A percentile compares a stretch with the other conserved stretches of the same genome.
These are phyloP conservation scores for Mesembryanthemum crystallinum DNA, from an alignment of 148 eudicot genomes.

Conservation along the genomic window DNA sequence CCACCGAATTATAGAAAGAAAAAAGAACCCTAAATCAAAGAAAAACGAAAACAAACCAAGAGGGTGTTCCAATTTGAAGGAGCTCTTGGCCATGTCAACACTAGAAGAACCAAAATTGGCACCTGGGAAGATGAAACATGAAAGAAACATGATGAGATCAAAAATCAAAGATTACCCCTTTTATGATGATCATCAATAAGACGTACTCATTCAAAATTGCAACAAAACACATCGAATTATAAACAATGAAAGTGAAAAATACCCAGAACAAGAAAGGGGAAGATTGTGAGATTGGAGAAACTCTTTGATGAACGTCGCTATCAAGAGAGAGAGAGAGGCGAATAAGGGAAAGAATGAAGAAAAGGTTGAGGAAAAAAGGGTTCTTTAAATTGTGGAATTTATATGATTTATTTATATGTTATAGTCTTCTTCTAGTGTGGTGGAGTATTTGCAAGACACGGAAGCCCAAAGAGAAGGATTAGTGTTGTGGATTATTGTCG, in stretches of 20 bases:
- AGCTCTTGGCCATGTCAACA: conserved; percentile 28
- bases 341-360: not conserved
- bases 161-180: not conserved
- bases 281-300: not conserved
- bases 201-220: not conserved
- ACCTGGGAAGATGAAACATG: not conserved
- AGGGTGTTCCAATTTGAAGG: conserved; percentile 42
- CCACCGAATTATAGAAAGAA: not conserved
- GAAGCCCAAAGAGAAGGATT: no score
- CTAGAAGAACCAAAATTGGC: not conserved
- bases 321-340: not conserved
- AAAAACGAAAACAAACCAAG: conserved; percentile 29
- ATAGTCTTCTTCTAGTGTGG: no score
- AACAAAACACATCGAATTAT: not conserved
- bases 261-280: conserved; percentile 9
- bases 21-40: not conserved
- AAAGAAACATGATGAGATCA: conserved; percentile 1
- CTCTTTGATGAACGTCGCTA: not conserved
- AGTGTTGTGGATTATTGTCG: not conserved
- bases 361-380: not conserved
- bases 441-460: no score
- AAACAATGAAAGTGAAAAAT: not conserved
- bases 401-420: not conserved
- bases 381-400: not conserved
- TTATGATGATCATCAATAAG: not conserved